Conservation (phyloP, 352 stramenopile species). For the Hyphochytrium catenoides region DNA sequence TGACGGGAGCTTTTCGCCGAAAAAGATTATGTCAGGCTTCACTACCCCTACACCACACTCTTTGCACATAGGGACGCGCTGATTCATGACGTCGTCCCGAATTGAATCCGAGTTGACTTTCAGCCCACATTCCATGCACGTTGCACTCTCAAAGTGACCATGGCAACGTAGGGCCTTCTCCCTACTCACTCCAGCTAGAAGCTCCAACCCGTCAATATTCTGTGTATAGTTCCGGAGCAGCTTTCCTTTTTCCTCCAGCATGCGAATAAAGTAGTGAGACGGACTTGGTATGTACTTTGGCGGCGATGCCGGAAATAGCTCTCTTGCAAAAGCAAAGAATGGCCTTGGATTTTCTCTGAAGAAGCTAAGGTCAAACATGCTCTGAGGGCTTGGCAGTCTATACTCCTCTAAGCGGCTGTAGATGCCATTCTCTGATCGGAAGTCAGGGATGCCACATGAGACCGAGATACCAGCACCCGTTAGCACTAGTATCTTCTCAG, state of each 20-base stretch:
- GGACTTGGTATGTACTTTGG: conserved; percentile 50
- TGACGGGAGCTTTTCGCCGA: conserved; percentile 68
- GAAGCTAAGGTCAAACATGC: conserved; percentile 95
- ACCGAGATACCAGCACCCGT: conserved; percentile 78
- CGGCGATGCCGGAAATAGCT: conserved; percentile 22
- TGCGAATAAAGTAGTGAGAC: conserved; percentile 82
- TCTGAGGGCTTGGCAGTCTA: conserved; percentile 79
- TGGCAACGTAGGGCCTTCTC: conserved; percentile 75
- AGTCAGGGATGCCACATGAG: conserved; percentile 95
- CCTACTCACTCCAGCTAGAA: conserved; percentile 53
- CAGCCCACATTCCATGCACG: conserved; percentile 63
- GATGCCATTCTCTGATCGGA: conserved; percentile 70
- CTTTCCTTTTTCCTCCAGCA: conserved; percentile 69
- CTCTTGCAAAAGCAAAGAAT: conserved; percentile 85
- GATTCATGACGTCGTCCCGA: conserved; percentile 29
- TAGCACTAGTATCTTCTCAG: conserved; percentile 69
- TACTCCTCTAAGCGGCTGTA: conserved; percentile 28
- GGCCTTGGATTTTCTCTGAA: conserved; percentile 80
- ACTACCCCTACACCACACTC: conserved; percentile 74
- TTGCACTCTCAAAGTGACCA: conserved; percentile 66
- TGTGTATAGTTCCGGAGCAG: conserved; percentile 84
- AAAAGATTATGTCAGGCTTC: conserved; percentile 95
- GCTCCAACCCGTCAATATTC: conserved; percentile 94
- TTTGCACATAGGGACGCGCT: conserved; percentile 37
- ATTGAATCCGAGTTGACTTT: neutral